Base-by-base conservation (phyloP, 2,329 filamentous ascomycete species). In the Xylaria arbuscula region DNA sequence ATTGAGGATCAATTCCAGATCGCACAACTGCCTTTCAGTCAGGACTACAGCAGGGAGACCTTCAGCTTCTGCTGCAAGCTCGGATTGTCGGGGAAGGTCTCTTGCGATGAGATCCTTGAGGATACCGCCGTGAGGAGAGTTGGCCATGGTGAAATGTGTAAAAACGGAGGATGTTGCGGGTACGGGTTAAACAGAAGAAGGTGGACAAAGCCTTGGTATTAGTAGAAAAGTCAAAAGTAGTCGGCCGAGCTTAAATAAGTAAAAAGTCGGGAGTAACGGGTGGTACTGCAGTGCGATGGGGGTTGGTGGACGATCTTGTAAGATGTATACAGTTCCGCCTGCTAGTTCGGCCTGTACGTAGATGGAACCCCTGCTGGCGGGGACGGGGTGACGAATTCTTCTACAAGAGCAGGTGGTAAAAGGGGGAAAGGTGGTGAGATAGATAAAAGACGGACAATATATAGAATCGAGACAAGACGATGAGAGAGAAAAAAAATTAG, bases 81-180 rank as follows among this genome's bases (percentile, higher is more conserved):
- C 86, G 72, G 86, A 86, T 74, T 96, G 91, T 78, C 92, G 90
- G 75, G 93, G 92, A 72, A 90, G 88, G 88, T 99, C 96, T 84
- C 96, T 92, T 74, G 94, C 94, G 76, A 98, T 88, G 80, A 99
- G 89, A 87, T 99, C 96, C 92, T 98, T 98, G 79, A 99, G 93
- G 87, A 95, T 87, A 79, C 96, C 96, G 84, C 95, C 95, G 80
- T 96, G 92, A 74, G 93, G 92, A 81, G 88, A 77, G 82, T 90
- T 90, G 78, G 89, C 88, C 89, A 91, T 91, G 73, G 72, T 85
- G 77, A 73, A 38, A 6, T 57, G 47, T 59, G 48, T 58, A 34
- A 48, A 55, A 4, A 40, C 22, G 32, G 51, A 62, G 28, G 10
- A 38, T 24, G 50, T 28, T 47, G 19, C 38, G 45, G 58, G n/a